Evolutionary conservation across 176 grass and related monocot genomes (phyloP), one percentile per base, ranked within the genome.

Genomic region (Avena eriantha): DNA sequence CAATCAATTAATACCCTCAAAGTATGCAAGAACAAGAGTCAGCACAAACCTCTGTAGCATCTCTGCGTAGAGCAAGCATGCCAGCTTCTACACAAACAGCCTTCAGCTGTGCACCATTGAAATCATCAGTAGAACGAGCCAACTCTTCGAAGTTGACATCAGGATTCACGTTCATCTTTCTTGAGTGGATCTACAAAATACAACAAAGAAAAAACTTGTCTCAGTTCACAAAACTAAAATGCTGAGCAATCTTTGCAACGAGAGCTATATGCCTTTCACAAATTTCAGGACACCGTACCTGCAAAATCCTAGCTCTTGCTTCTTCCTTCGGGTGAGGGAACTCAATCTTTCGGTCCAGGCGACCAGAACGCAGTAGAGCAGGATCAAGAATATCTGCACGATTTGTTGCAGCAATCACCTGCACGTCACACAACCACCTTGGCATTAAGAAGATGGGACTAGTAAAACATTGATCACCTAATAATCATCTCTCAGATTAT

Each of bases 71-170:
- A 51, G 93, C 92, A 45, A 96, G 92, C 92, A 98, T 98, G 77
- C 96, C 96, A 63, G 96, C 96, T 86, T 98, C 96, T 48, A 96
- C 93, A 77, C 96, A 96, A 66, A 98, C 93, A 33, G 96, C 93
- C 88, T 98, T 98, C 75, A 98, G 76, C 74, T 98, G 92, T 46
- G 96, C 96, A 24, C 96, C 92, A 17, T 98, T 94, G 66, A 94
- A 98, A 83, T 94, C 92, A 69, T 98, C 93, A 15, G 96, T 98
- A 50, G 88, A 91, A 4, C 93, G 88, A 3, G 96, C 93, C 84
- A 98, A 46, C 92, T 95, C 96, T 83, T 98, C 93, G 24, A 98
- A 98, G 86, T 98, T 98, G 3, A 98, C 93, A 78, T 98, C 96
- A 48, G 92, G 93, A 56, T 95, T 70, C 11, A 98, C 93, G 73